Percentiles rank a stretch among this genome's conserved stretches.
Evolutionary conservation across 768 basidiomycete genomes (phyloP).

Genomic region (Trametes cingulata): DNA sequence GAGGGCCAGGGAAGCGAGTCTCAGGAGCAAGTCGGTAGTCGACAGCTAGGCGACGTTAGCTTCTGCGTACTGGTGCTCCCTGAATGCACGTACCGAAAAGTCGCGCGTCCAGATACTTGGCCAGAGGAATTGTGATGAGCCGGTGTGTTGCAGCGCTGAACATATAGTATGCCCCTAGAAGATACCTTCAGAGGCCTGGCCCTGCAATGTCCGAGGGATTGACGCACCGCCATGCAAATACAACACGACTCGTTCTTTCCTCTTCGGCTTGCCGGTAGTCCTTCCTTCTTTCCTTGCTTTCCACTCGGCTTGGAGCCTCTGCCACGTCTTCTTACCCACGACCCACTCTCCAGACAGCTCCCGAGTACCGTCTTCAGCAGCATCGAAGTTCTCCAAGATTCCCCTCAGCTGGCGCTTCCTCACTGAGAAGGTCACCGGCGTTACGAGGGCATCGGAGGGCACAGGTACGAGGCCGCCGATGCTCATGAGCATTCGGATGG

Average conservation of each 20-base stretch:
- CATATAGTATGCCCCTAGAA: constrained; percentile 84
- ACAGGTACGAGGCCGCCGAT: constrained; percentile 81
- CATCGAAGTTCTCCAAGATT: constrained; percentile 75
- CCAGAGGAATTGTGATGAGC: constrained; percentile 85
- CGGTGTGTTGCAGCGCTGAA: constrained; percentile 91
- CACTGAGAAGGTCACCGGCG: constrained; percentile 90
- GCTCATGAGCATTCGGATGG: constrained; percentile 66
- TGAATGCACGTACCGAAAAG: constrained; percentile 64
- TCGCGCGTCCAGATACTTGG: constrained; percentile 85
- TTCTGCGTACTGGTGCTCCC: neutral
- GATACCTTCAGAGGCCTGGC: neutral
- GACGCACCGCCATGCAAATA: constrained; percentile 88
- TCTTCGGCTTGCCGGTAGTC: constrained; percentile 36
- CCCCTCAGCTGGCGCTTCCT: constrained; percentile 72
- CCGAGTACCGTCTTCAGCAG: constrained; percentile 69
- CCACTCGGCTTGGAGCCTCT: constrained; percentile 81
- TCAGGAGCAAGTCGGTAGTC: constrained; percentile 97
- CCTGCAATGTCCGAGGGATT: neutral
- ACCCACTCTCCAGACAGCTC: constrained; percentile 97
- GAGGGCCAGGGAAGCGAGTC: constrained; percentile 88
- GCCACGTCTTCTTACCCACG: constrained; percentile 91
- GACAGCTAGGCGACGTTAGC: constrained; percentile 54
- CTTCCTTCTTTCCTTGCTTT: constrained; percentile 38
- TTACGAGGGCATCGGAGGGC: constrained; percentile 90
- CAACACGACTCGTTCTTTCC: constrained; percentile 79